Evolutionary conservation across 768 basidiomycete genomes (phyloP).

Genomic region (Roridomyces roridus): DNA sequence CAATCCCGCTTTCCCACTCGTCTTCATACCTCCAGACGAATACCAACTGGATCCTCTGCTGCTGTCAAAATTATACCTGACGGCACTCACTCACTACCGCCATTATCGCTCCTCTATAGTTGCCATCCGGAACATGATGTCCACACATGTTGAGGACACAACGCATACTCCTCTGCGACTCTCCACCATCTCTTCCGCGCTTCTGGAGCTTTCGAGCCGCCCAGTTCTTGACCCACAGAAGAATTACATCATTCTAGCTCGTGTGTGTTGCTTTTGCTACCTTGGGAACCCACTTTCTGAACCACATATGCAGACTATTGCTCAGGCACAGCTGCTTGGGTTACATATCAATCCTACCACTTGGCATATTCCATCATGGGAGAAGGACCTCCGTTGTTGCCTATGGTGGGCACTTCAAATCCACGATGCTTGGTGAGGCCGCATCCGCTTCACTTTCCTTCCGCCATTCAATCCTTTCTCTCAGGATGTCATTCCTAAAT

Average conservation of each 20-base stretch:
- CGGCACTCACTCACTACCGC: constrained; percentile 16
- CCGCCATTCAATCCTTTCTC: not conserved
- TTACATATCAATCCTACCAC: constrained; percentile 23
- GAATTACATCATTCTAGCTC: constrained; percentile 26
- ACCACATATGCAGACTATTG: constrained; percentile 19
- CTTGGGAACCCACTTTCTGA: too few species aligned
- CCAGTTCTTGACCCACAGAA: constrained; percentile 23
- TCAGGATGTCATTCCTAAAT: constrained; percentile 29
- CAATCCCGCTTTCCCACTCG: constrained; percentile 23
- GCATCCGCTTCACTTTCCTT: not conserved
- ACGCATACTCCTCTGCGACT: constrained; percentile 17
- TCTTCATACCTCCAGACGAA: constrained; percentile 17
- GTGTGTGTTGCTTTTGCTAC: constrained; percentile 3
- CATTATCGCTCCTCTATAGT: constrained; percentile 17
- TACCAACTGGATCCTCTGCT: constrained; percentile 7
- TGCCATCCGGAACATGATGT: constrained; percentile 13
- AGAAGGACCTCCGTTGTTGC: constrained; percentile 22
- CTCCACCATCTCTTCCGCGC: constrained; percentile 19
- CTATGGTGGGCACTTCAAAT: constrained; percentile 28
- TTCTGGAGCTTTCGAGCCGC: constrained; percentile 26
- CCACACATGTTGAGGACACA: constrained; percentile 1
- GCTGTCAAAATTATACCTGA: constrained; percentile 16
- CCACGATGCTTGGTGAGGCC: constrained; percentile 22
- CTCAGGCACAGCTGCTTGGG: constrained; percentile 27
- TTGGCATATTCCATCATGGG: constrained; percentile 29